Evolutionary conservation across 306 rosid species (phyloP).

Genomic region (Quercus gilva): DNA sequence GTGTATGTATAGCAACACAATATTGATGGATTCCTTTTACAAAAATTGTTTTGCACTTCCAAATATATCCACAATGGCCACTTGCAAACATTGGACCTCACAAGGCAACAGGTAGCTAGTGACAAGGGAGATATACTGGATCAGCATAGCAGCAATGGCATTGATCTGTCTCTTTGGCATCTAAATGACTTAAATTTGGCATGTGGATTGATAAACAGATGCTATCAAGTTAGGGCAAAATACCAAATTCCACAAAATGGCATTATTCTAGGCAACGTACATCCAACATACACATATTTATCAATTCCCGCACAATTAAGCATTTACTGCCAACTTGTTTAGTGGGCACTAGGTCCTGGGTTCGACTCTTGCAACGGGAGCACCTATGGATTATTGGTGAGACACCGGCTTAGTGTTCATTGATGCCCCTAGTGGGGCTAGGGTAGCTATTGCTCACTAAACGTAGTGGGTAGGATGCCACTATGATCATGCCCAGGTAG

Average conservation of each 20-base stretch:
- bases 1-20: too few species aligned
- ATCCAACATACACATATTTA: not conserved
- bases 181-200: not conserved
- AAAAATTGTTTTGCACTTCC: not conserved
- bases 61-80: not conserved
- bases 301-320: not conserved
- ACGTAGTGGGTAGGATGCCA: too few species aligned
- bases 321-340: not conserved
- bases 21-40: too few species aligned
- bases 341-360: too few species aligned
- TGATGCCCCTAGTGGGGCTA: too few species aligned
- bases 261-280: not conserved
- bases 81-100: not conserved
- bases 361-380: too few species aligned
- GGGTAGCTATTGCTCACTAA: too few species aligned
- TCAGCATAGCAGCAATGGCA: not conserved
- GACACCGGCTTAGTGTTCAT: too few species aligned
- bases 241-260: not conserved
- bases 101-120: not conserved
- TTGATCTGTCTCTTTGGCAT: not conserved
- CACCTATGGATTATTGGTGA: too few species aligned
- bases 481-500: fast-evolving
- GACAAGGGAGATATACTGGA: not conserved
- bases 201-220: not conserved
- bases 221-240: not conserved